Evolutionary conservation across 495 filamentous ascomycete genomes (phyloP), one percentile per base, ranked within the genome.

Genomic region (Elasticomyces elasticus): DNA sequence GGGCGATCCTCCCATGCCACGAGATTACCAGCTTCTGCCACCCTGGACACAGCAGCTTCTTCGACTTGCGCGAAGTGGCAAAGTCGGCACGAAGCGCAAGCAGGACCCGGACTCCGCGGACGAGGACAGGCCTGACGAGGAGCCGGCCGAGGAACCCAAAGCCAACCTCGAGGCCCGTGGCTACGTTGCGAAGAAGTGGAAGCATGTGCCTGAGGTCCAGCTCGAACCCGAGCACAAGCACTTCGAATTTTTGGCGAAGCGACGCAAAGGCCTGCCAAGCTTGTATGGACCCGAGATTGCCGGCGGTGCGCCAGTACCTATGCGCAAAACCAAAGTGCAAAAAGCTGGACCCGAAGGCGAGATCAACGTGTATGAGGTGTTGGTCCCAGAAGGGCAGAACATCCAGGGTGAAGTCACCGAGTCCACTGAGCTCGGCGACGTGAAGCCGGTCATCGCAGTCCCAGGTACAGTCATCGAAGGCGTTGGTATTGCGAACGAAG

Each of bases 341-440:
- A 81, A 85, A 51, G 72, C 81, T 7, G 87, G 94, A 62, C 79
- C 84, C 0, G 79, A 79, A 1, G 89, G 89, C 20, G 88, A 89
- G 62, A 78, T 84, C 13, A 85, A 81, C 47, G 79, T 90, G 22
- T 85, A 87, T 65, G 87, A 91, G 55, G 82, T 89, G 9, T 82
- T 86, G 46, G 79, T 92, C 5, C 77, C 81, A 2, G 86, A 89
- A 53, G 89, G 89, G 0, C 86, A 91, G 66, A 76, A 73, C 3
- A 79, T 94, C 1, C 87, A 91, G 48, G 86, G 86, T 40, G 86
- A 94, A 57, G 78, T 94, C 24, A 71, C 79, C 10, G 82, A 84
- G 17, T 75, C 76, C 31, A 66, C 68, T n/a, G 48, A 59, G 28
- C 47, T 57, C 13, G 61, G 58, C 24, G 64, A 62, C 46, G 46